Evolutionary conservation across 2,329 filamentous ascomycete genomes (phyloP), one percentile per base, ranked within the genome.

Genomic region (Neonectria coccinea): DNA sequence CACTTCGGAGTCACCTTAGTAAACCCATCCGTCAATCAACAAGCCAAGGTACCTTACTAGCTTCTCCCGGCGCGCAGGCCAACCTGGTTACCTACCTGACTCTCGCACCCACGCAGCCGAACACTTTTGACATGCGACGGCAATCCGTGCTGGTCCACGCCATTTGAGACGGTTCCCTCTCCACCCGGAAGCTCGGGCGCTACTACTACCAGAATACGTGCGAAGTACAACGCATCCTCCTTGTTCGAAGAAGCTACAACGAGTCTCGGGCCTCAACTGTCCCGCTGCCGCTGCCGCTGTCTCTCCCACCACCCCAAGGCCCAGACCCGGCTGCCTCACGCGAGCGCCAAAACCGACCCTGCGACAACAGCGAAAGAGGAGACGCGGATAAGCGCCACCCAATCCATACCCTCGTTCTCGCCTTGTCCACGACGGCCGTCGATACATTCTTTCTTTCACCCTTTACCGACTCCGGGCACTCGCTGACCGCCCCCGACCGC

Each of bases 151-250:
- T 73, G 61, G 63, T 60, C 68, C 64, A 69, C 71, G 70, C 71
- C 59, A 72, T 71, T 68, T 69, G 62, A 73, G 67, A 72, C 68
- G 64, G 71, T 65, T 65, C 65, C 54, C 59, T 70, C 66, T 69
- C 48, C 47, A 64, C 65, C 68, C 70, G 71, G 67, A 73, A 71
- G 71, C 71, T 71, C 72, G 72, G 71, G 70, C 67, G 64, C 51
- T 62, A 64, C 69, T 16, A 29, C 29, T 29, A 10, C n/a, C 25
- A 25, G 25, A 25, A 25, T 14, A 16, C 11, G 33, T 36, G 33
- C 33, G 33, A 36, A 36, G 33, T 36, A 39, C 39, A 18, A 41
- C n/a, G 4, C 39, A 67, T 67, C 71, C 71, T 56, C 64, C 70
- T 64, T 51, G 65, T 25, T 58, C 31, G 56, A 31, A 31, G 8